A percentile compares a stretch with the other conserved stretches of the same genome.
phyloP scores from a whole-genome alignment of 306 rosid species.

The Lupinus albus region DNA sequence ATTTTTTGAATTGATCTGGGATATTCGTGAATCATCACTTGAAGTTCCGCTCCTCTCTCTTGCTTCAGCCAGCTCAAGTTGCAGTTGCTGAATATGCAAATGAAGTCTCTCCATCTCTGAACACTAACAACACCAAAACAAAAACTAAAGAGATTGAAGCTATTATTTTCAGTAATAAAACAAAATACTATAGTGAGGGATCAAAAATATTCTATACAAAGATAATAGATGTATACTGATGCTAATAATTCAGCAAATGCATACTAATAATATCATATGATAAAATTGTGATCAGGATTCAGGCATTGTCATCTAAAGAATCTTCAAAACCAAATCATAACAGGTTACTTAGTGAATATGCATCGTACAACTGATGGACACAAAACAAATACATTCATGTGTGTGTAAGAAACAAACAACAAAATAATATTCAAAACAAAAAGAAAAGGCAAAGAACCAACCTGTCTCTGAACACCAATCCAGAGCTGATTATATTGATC shows the following conservation, averaged over 20 bases:
- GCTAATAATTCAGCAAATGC: too few relatives aligned
- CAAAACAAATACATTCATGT: background rate
- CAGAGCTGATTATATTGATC: slow-evolving; percentile 96
- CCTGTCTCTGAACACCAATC: slow-evolving; percentile 97
- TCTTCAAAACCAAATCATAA: slow-evolving; percentile 29
- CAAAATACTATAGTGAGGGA: background rate
- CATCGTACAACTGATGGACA: slow-evolving; percentile 18
- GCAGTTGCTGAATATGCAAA: slow-evolving; percentile 87
- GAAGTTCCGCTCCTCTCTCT: slow-evolving; percentile 77
- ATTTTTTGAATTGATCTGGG: slow-evolving; percentile 61
- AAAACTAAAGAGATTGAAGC: slow-evolving; percentile 25
- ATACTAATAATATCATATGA: background rate
- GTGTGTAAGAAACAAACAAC: background rate
- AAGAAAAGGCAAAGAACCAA: slow-evolving; percentile 41
- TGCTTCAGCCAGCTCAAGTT: slow-evolving; percentile 83
- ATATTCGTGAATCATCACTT: slow-evolving; percentile 62
- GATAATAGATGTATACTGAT: background rate
- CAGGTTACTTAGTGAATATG: background rate
- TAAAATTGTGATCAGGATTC: background rate
- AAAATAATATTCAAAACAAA: background rate
- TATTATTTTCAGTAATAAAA: slow-evolving; percentile 12
- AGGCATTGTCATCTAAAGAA: slow-evolving; percentile 3
- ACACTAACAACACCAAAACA: slow-evolving; percentile 59
- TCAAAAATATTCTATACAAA: slow-evolving; percentile 3
- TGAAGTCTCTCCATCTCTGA: slow-evolving; percentile 95